Evolutionary conservation across 202 grass and related monocot species (phyloP).

Genomic region (Zoysia matrella): DNA sequence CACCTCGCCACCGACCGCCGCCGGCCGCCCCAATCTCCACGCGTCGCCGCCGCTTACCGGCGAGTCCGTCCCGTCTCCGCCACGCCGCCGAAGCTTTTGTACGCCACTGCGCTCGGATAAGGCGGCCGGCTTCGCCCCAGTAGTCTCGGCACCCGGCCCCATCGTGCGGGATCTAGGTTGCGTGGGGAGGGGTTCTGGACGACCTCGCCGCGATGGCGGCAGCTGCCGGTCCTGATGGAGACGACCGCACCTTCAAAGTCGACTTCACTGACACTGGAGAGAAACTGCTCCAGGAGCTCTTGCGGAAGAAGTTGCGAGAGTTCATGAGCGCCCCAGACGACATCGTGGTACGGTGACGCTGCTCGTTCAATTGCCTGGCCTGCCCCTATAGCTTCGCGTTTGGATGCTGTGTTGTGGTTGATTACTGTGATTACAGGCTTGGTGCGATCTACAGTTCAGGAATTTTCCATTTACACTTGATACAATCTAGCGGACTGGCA

Average conservation of each 20-base stretch:
- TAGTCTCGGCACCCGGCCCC: slow-evolving; percentile 4
- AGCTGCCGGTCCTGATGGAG: slow-evolving; percentile 31
- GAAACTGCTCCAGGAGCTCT: slow-evolving; percentile 44
- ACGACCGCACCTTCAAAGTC: slow-evolving; percentile 50
- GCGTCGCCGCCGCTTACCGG: slow-evolving; percentile 48
- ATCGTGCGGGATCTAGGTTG: slow-evolving; percentile 60
- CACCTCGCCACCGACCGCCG: slow-evolving; percentile 21
- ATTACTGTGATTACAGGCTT: neutral
- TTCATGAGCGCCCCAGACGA: slow-evolving; percentile 50
- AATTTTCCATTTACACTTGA: neutral
- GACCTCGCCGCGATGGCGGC: slow-evolving; percentile 53
- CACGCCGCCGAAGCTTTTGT: slow-evolving; percentile 29
- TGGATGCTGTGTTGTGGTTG: neutral
- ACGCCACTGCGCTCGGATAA: slow-evolving; percentile 22
- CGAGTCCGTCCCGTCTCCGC: slow-evolving; percentile 2
- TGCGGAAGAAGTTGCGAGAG: slow-evolving; percentile 82
- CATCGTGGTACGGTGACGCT: slow-evolving; percentile 59
- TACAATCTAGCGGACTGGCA: no score
- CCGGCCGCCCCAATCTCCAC: slow-evolving; percentile 15
- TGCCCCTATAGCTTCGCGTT: neutral
- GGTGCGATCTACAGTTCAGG: neutral
- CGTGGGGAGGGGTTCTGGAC: slow-evolving; percentile 38
- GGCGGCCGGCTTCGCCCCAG: neutral
- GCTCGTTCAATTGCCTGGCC: neutral
- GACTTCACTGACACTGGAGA: slow-evolving; percentile 59